Evolutionary conservation across 805 yeast species (phyloP), one percentile per base, ranked within the genome.

Genomic region (Wickerhamomyces queroliae): DNA sequence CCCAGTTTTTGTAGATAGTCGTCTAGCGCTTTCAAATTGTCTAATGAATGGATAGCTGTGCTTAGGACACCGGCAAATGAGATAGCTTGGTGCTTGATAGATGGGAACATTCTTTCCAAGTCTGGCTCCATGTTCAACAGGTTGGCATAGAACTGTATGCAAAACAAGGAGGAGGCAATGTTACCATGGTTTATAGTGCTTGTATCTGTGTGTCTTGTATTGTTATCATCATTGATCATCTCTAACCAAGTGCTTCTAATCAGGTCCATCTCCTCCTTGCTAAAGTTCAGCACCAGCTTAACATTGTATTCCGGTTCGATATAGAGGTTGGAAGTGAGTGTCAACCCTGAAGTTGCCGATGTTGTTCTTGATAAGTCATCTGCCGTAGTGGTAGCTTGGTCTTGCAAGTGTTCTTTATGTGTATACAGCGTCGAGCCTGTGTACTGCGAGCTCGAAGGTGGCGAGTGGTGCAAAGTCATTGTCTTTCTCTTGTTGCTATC

Each of bases 41-140:
- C 89, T 38, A 86, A 63, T 47, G 77, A 78, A 22, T 72, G 61
- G 43, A 86, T 76, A 2, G 90, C 83, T 32, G 78, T 69, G 22
- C 84, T 74, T 49, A 87, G 58, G 16, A 86, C 86, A 5, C 90
- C 89, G 0, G 91, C 88, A 64, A 86, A 81, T 7, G 90, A 74
- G 13, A 78, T 74, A 1, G 93, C 88, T 61, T 87, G 95, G 55
- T 83, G 89, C 45, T 74, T 73, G 46, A 85, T 76, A 6, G 85
- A 76, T 0, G 95, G 95, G 56, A 83, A 84, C 53, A 78, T 55
- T 29, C 64, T 68, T 48, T 80, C 87, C 44, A 87, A 65, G 12
- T 63, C 64, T 0, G 86, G 79, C 47, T 73, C 76, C 72, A 76
- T 73, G 0, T 74, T 58, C 28, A 85, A 63, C 37, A 86, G 61